These are phyloP conservation scores for Hamigera avellanea DNA, from an alignment of 495 filamentous ascomycete genomes.

Conservation along the genomic window DNA sequence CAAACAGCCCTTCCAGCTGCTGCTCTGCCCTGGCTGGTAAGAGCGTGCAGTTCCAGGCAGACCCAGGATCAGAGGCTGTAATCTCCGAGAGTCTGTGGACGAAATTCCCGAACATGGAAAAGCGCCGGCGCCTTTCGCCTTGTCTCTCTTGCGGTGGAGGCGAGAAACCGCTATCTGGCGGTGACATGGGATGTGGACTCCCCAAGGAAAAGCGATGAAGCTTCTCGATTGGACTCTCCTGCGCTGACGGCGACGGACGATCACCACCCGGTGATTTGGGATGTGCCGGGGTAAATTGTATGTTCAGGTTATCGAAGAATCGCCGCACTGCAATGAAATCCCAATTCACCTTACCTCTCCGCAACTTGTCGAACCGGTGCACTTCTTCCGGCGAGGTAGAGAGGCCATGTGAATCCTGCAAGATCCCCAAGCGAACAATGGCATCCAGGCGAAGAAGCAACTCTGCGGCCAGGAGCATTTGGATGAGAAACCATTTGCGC, in stretches of 20 bases:
- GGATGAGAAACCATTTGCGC: conserved; percentile 68
- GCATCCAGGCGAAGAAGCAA: conserved; percentile 65
- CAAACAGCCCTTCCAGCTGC: conserved; percentile 37
- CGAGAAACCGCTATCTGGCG: no score
- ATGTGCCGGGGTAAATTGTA: conserved; percentile 15
- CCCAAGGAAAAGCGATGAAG: conserved; percentile 12
- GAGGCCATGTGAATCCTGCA: neutral
- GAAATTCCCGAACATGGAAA: conserved; percentile 17
- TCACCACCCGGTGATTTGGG: conserved; percentile 1
- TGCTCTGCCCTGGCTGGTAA: conserved; percentile 25
- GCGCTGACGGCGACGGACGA: no score
- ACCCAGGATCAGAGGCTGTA: conserved; percentile 7
- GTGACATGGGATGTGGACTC: no score
- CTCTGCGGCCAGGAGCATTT: conserved; percentile 68
- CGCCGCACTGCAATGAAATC: conserved; percentile 63
- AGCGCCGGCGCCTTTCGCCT: conserved; percentile 14
- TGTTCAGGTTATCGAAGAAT: conserved; percentile 62
- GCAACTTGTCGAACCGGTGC: conserved; percentile 40
- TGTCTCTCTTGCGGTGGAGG: conserved; percentile 1
- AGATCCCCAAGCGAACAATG: conserved; percentile 42
- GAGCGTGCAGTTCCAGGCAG: conserved; percentile 27
- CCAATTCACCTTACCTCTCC: conserved; percentile 64
- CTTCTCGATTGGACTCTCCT: conserved; percentile 11
- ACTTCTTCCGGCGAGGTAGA: neutral
- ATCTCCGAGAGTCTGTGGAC: conserved; percentile 9